Percentiles rank a stretch among this genome's conserved stretches.
These are phyloP conservation scores for Cutaneotrichosporon mucoides DNA, from an alignment of 1,284 basidiomycete genomes.

Conservation along the genomic window DNA sequence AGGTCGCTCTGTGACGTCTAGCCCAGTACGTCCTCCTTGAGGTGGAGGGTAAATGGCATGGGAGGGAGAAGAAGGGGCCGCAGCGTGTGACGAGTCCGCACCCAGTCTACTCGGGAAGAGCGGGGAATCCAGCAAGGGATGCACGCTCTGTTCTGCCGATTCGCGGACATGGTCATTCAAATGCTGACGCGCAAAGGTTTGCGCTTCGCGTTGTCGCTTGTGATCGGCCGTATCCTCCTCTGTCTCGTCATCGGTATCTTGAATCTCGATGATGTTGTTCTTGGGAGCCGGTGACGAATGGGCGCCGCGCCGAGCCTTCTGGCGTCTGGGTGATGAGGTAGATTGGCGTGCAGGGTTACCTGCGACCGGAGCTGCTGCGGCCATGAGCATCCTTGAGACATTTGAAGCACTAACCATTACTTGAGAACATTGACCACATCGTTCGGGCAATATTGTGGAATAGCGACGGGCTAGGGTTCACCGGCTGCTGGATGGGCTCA, in stretches of 20 bases:
- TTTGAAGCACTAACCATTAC: too few relatives aligned
- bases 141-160: not conserved
- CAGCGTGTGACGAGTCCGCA: too few relatives aligned
- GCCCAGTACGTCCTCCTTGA: not conserved
- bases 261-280: not conserved
- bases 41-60: too few relatives aligned
- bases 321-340: too few relatives aligned
- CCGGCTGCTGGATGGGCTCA: too few relatives aligned
- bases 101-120: not conserved
- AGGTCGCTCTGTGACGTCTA: not conserved
- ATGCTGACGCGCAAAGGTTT: not conserved
- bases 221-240: not conserved
- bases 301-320: too few relatives aligned
- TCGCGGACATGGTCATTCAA: slow-evolving; percentile 12
- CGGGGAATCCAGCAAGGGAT: not conserved
- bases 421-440: not conserved
- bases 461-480: not conserved
- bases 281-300: too few relatives aligned
- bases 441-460: not conserved
- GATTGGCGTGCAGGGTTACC: too few relatives aligned
- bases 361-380: too few relatives aligned
- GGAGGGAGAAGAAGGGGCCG: too few relatives aligned
- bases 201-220: not conserved
- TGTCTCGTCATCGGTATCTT: not conserved
- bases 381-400: too few relatives aligned